These are phyloP conservation scores for Saprolegnia parasitica DNA, from an alignment of 352 stramenopile species.

Conservation along the genomic window DNA sequence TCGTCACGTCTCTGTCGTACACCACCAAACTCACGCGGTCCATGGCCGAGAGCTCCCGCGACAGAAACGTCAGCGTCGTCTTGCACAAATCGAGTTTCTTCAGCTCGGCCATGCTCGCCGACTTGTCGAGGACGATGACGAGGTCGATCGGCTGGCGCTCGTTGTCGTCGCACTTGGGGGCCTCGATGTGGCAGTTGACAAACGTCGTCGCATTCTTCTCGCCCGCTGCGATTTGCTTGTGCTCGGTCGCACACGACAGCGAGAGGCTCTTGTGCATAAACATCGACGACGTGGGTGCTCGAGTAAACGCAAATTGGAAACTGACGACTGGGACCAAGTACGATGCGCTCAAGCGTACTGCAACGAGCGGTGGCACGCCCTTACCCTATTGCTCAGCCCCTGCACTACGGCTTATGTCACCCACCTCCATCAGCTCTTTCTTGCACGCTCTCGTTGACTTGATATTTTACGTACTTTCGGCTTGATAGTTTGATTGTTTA, in stretches of 20 bases:
- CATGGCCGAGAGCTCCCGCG: constrained; percentile 38
- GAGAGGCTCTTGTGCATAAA: no score
- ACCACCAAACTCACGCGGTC: constrained; percentile 52
- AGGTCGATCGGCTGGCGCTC: constrained; percentile 45
- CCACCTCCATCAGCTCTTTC: no score
- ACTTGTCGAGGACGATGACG: constrained; percentile 48
- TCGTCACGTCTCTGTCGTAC: constrained; percentile 43
- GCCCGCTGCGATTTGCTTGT: background rate
- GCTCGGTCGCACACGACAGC: background rate
- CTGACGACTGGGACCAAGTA: no score
- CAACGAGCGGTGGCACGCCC: no score
- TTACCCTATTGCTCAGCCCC: no score
- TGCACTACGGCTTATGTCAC: no score
- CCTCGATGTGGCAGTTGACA: constrained; percentile 18
- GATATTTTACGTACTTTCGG: no score
- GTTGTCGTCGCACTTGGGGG: constrained; percentile 8
- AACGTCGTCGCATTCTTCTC: background rate
- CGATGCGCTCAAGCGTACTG: no score
- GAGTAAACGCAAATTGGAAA: no score
- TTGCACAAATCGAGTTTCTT: constrained; percentile 56
- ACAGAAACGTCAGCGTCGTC: constrained; percentile 42
- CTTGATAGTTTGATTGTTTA: no score
- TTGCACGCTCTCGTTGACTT: no score
- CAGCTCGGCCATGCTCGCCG: constrained; percentile 38
- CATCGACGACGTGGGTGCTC: no score